Base-by-base conservation (phyloP, 2,329 filamentous ascomycete genomes). In the Pestalotiopsis fici region DNA sequence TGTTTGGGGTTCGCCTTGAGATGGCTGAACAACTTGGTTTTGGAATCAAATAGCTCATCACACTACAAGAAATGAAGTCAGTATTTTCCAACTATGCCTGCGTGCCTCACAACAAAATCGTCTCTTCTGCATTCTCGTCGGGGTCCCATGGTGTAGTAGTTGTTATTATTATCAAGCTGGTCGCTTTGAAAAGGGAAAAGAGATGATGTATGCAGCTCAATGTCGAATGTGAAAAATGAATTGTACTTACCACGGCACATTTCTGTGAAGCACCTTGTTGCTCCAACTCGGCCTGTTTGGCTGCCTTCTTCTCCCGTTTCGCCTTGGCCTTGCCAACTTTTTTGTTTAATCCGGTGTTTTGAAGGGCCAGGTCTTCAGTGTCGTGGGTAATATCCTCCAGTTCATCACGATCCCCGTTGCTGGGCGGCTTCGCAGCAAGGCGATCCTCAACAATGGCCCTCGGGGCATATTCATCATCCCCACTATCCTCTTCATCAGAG, bases 21-120 rank as follows among this genome's bases (percentile, higher is more conserved):
- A 77, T 97, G 94, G 64, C 87, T 83, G 76, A 95, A 95, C 21
- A 97, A 79, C 71, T 89, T 90, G 5, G 88, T 91, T 71, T 89
- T 91, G 1, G 91, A 93, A 0, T 87, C 70, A 66, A 87, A 88
- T 1, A 67, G 70, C 67, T 80, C 78, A 2, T 79, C 75, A 71
- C 86, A 88, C 43, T 50, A 21, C 6, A 50, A 50, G n/a, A 50
- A 35, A 9, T 23, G n/a, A 50, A 50, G 43, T 50, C 43, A 50
- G 43, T 21, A 50, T 35, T 35, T 6, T 35, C 31, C 11, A 11
- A 6, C 11, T 11, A 35, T 35, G 7, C 31, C 31, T 35, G 31
- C 11, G 31, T 35, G 5, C 6, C 3, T 7, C 11, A 11, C 77
- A 28, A 78, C 74, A 71, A 86, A 87, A 66, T 71, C 78, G 65